Conservation (phyloP, 768 basidiomycete species). For the Lentinula detonsa region DNA sequence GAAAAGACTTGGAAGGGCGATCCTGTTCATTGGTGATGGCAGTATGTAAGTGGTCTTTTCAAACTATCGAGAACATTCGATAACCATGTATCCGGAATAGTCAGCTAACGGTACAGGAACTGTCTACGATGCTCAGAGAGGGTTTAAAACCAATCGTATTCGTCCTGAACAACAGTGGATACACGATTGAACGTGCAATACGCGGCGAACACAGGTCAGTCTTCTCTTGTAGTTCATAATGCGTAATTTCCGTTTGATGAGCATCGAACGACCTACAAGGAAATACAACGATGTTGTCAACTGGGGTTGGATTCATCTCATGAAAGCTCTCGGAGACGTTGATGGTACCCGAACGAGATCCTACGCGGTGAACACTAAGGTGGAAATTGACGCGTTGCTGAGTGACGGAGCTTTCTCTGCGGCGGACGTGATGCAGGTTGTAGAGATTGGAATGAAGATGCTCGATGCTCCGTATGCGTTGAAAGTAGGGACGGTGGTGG, state of each 20-base stretch:
- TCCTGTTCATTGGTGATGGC: slow-evolving; percentile 85
- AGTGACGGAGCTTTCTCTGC: slow-evolving; percentile 52
- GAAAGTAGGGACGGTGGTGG: neutral
- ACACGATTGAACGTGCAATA: slow-evolving; percentile 83
- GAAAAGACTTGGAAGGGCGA: slow-evolving; percentile 51
- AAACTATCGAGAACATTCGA: too few relatives aligned
- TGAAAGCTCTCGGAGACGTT: slow-evolving; percentile 51
- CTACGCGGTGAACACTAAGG: slow-evolving; percentile 60
- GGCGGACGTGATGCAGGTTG: slow-evolving; percentile 67
- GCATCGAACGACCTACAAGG: slow-evolving; percentile 22
- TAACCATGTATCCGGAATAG: slow-evolving; percentile 21
- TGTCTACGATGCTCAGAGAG: slow-evolving; percentile 75
- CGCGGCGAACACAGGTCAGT: slow-evolving; percentile 57
- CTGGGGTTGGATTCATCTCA: slow-evolving; percentile 69
- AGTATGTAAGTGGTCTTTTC: slow-evolving; percentile 47
- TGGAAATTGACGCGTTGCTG: slow-evolving; percentile 64
- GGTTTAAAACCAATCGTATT: slow-evolving; percentile 80
- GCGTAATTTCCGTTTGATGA: too few relatives aligned
- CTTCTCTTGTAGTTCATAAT: neutral
- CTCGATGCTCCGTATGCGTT: slow-evolving; percentile 67
- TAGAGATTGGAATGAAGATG: slow-evolving; percentile 73
- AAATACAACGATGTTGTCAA: slow-evolving; percentile 83
- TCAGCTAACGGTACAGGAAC: slow-evolving; percentile 76
- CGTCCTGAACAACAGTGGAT: slow-evolving; percentile 73
- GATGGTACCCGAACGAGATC: slow-evolving; percentile 47